phyloP scores from a whole-genome alignment of 2,329 filamentous ascomycete genomes.

The Penicillium sp. region DNA sequence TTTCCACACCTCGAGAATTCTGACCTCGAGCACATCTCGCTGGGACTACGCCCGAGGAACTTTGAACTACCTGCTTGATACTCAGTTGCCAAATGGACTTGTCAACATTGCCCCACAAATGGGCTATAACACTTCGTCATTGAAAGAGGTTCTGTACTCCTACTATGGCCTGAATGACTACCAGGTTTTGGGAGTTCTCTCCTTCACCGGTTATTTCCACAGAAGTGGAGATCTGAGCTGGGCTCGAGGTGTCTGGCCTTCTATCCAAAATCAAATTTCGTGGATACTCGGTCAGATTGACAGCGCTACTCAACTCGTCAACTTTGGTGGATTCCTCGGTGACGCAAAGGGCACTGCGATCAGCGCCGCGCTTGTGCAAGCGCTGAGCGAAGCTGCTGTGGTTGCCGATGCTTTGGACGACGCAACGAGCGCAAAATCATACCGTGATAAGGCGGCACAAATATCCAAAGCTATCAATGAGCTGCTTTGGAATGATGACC shows the following conservation, averaged over 20 bases:
- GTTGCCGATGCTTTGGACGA: constrained; percentile 19
- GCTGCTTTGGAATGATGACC: constrained; percentile 21
- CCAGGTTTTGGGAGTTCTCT: constrained; percentile 13
- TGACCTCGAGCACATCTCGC: constrained; percentile 21
- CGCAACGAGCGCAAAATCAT: constrained; percentile 7
- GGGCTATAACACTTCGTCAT: constrained; percentile 17
- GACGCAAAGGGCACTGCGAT: constrained; percentile 20
- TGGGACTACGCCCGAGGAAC: constrained; percentile 22
- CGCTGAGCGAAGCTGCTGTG: constrained; percentile 19
- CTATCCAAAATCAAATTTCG: neutral
- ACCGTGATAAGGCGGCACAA: neutral
- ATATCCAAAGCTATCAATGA: constrained; percentile 20
- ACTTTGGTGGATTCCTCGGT: neutral
- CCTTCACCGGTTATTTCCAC: constrained; percentile 1
- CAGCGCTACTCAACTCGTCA: neutral
- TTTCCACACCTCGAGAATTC: constrained; percentile 27
- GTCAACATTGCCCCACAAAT: constrained; percentile 22
- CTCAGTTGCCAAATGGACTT: constrained; percentile 19
- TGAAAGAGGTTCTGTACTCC: constrained; percentile 29
- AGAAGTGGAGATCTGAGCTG: neutral
- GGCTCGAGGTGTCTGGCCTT: neutral
- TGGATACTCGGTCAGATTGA: neutral
- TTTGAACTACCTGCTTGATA: constrained; percentile 21
- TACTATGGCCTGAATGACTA: constrained; percentile 17
- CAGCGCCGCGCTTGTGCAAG: constrained; percentile 20